Conservation (phyloP, 2,329 filamentous ascomycete species). For the Raffaelea deltoideospora region DNA sequence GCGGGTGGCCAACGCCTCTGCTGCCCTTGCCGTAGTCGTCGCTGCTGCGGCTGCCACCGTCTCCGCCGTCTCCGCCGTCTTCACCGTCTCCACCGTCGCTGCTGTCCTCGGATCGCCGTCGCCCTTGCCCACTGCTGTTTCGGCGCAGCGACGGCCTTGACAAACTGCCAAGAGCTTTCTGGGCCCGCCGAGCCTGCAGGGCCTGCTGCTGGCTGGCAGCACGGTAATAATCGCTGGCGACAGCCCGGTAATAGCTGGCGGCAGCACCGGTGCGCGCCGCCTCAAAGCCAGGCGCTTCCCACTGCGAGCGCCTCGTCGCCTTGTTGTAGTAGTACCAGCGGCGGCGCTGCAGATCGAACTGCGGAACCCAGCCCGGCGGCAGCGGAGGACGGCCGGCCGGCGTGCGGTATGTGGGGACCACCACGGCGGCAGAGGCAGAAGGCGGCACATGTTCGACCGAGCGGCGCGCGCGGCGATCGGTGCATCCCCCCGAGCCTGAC, state of each 20-base stretch:
- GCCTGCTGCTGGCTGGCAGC: not conserved
- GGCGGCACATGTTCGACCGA: too few species aligned
- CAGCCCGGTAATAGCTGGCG: not conserved
- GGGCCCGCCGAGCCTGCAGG: not conserved
- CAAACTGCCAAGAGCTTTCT: not conserved
- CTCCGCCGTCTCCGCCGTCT: not conserved
- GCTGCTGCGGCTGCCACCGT: not conserved
- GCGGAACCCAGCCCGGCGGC: constrained; percentile 36
- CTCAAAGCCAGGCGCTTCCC: constrained; percentile 27
- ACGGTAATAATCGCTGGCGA: not conserved
- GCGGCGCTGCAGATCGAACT: constrained; percentile 37
- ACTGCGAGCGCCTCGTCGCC: constrained; percentile 38
- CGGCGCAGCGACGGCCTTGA: not conserved
- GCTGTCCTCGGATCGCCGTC: too few species aligned
- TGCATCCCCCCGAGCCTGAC: too few species aligned
- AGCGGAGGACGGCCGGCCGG: constrained; percentile 25
- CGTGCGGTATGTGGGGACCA: constrained; percentile 9
- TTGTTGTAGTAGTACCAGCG: constrained; percentile 44
- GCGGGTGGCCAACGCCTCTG: not conserved
- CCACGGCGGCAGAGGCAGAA: too few species aligned
- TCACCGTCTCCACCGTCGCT: too few species aligned
- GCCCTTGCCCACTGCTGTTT: too few species aligned
- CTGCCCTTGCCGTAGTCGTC: not conserved
- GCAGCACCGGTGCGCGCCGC: too few species aligned
- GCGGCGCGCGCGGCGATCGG: too few species aligned